Base-by-base conservation (phyloP, 805 yeast species). In the Candida ipomoeae region DNA sequence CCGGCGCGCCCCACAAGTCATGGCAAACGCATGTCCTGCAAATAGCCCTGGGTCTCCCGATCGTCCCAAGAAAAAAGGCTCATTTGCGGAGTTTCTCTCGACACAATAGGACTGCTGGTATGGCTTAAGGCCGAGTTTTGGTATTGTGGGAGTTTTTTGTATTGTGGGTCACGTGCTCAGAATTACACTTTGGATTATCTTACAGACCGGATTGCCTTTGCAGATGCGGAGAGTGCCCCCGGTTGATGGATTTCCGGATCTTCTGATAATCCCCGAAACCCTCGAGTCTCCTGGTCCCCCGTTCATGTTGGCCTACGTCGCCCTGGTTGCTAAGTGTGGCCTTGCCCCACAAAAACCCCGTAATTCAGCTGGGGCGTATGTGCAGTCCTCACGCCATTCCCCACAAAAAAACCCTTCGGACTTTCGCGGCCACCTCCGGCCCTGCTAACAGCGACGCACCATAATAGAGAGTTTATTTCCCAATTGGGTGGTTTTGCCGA, bases 341-440 rank as follows among this genome's bases (percentile, higher is more conserved):
- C 10, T 15, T 20, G 31, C 41, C 41, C 41, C 41, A 39, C 41
- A 39, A 39, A 6, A 21, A 4, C 15, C 14, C 31, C 18, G 31
- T 13, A 35, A 15, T 14, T 8, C 11, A 17, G 38, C 11, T 23
- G 15, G 32, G 18, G 5, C 3, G 7, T 3, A 6, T 37, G 31
- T 39, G 35, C 43, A 40, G 43, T 21, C 3, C 11, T 2, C 29
- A 14, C 15, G 34, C 14, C 14, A n/a, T 26, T 11, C 43, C 43
- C 43, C 43, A 40, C 43, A 40, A 40, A 39, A 38, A 20, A 29
- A 39, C 5, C 10, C 36, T 33, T 40, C 43, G 43, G 43, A 40
- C 43, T 40, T 40, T 40, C 43, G 43, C 43, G 43, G 18, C 6
- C 29, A 17, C 32, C 35, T 40, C 43, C 43, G 43, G 21, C n/a